Conservation (phyloP, 1,139 yeast species). For the Geotrichum carabidarum region DNA sequence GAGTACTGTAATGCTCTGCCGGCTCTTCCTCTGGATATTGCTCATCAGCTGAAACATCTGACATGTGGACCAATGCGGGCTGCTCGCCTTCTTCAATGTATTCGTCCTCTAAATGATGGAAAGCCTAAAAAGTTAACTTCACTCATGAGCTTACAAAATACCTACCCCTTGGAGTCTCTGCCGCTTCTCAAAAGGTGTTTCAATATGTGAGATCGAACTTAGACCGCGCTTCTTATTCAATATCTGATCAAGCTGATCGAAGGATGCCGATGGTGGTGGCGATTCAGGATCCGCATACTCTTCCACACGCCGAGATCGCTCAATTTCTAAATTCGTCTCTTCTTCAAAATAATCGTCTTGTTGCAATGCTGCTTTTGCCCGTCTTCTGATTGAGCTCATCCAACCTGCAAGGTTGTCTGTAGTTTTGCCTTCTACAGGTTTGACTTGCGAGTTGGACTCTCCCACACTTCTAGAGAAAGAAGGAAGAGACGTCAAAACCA, state of each 20-base stretch:
- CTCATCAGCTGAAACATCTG: slow-evolving; percentile 1
- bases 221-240: slow-evolving; percentile 22
- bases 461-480: slow-evolving; percentile 3
- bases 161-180: slow-evolving; percentile 10
- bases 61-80: slow-evolving; percentile 10
- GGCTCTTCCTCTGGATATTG: slow-evolving; percentile 7
- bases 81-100: slow-evolving; percentile 20
- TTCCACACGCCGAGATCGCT: slow-evolving; percentile 35
- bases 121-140: neutral
- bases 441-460: neutral
- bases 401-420: slow-evolving; percentile 46
- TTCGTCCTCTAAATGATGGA: slow-evolving; percentile 18
- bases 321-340: slow-evolving; percentile 38
- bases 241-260: slow-evolving; percentile 39
- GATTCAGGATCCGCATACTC: slow-evolving; percentile 35
- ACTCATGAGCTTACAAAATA: neutral
- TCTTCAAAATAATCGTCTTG: slow-evolving; percentile 36
- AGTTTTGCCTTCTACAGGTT: slow-evolving; percentile 15
- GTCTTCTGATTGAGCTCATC: slow-evolving; percentile 46
- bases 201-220: slow-evolving; percentile 14
- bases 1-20: neutral
- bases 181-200: slow-evolving; percentile 15
- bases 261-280: slow-evolving; percentile 42
- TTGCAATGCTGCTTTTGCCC: slow-evolving; percentile 38
- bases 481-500: slow-evolving; percentile 14